phyloP scores from a whole-genome alignment of 768 basidiomycete species.

The Leccinum imitatum region DNA sequence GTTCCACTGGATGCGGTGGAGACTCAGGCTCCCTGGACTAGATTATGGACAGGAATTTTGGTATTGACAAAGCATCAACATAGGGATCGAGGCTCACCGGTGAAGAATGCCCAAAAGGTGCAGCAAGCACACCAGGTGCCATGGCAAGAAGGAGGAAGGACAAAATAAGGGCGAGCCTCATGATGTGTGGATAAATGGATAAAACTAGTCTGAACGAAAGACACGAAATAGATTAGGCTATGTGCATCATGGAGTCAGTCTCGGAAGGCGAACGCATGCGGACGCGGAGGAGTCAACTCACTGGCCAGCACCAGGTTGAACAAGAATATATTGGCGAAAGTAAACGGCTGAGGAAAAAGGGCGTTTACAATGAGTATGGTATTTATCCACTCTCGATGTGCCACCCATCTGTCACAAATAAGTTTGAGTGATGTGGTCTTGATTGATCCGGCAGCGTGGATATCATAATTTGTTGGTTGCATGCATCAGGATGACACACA shows the following conservation, averaged over 20 bases:
- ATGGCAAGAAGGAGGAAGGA: too few relatives aligned
- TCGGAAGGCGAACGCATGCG: not conserved
- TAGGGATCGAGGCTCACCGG: too few relatives aligned
- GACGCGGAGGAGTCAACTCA: not conserved
- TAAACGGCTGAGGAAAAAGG: not conserved
- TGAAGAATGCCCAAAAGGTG: too few relatives aligned
- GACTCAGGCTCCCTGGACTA: too few relatives aligned
- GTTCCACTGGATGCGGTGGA: too few relatives aligned
- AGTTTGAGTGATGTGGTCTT: not conserved
- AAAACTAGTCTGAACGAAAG: not conserved
- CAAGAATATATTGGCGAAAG: not conserved
- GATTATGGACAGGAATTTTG: too few relatives aligned
- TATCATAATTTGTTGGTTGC: not conserved
- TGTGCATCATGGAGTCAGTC: not conserved
- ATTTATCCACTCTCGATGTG: not conserved
- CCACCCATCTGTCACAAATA: not conserved
- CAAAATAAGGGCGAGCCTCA: too few relatives aligned
- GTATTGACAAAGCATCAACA: too few relatives aligned
- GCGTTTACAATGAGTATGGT: not conserved
- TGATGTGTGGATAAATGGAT: not conserved
- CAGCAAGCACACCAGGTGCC: too few relatives aligned
- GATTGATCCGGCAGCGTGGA: not conserved
- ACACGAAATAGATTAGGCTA: not conserved
- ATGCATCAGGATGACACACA: not conserved
- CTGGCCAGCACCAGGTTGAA: not conserved